Evolutionary conservation across 2,329 filamentous ascomycete species (phyloP).

Genomic region (Cylindrodendrum hubeiense): DNA sequence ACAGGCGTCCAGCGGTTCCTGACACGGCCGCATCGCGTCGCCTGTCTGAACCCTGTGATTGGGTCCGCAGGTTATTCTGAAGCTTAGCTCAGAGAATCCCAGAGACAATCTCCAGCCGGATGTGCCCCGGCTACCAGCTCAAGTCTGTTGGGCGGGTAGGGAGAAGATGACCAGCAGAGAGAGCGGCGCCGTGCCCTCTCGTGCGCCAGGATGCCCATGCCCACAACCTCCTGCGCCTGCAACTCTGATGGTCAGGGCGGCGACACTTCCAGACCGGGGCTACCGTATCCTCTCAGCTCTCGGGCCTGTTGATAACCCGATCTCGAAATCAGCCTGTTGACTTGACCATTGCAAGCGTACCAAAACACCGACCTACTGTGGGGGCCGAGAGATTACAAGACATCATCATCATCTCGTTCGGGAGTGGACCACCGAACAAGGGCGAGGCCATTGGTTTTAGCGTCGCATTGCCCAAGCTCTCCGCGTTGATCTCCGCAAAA

Average conservation of each 20-base stretch:
- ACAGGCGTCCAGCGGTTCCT: slow-evolving; percentile 39
- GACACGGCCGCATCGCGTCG: slow-evolving; percentile 39
- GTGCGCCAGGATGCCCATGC: slow-evolving; percentile 14
- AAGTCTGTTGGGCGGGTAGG: neutral
- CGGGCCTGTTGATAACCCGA: slow-evolving; percentile 11
- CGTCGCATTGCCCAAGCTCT: slow-evolving; percentile 20
- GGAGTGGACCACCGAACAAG: slow-evolving; percentile 36
- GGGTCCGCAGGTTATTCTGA: slow-evolving; percentile 35
- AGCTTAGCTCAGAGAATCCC: slow-evolving; percentile 37
- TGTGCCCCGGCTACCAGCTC: slow-evolving; percentile 6
- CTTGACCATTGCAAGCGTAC: slow-evolving; percentile 15
- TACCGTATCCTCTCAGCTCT: slow-evolving; percentile 10
- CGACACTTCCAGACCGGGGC: slow-evolving; percentile 11
- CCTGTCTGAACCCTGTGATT: slow-evolving; percentile 44
- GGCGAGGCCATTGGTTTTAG: slow-evolving; percentile 36
- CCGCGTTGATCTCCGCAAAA: neutral
- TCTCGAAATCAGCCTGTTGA: slow-evolving; percentile 22
- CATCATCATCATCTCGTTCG: slow-evolving; percentile 22
- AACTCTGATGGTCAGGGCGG: slow-evolving; percentile 22
- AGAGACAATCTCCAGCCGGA: slow-evolving; percentile 34
- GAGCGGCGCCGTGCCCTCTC: slow-evolving; percentile 1
- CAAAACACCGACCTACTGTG: slow-evolving; percentile 29
- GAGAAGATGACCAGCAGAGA: slow-evolving; percentile 14
- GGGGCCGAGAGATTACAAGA: slow-evolving; percentile 39
- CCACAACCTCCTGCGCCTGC: slow-evolving; percentile 15